Base-by-base conservation (phyloP, 495 filamentous ascomycete species). In the Tuber umbilicatum region DNA sequence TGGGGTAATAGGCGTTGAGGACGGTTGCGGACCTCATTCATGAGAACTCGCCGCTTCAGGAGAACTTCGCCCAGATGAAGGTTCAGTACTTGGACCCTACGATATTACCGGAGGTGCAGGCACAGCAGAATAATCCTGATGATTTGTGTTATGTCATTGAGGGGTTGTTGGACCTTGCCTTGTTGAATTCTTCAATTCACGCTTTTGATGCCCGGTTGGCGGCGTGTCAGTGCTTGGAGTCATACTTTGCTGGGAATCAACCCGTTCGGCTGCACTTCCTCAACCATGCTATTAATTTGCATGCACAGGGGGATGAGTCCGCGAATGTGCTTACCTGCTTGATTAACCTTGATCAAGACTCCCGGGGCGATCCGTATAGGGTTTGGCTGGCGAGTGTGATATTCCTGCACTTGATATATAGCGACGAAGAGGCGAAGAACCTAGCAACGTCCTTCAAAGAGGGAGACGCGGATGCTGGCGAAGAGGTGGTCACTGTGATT, bases 401-500 rank as follows among this genome's bases (percentile, higher is more conserved):
- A 74, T 87, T 97, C 82, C 90, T 96, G 77, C 94, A 98, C 78
- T 85, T 99, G n/a, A 82, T 98, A 21, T 92, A 90, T 72, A 94
- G 97, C 73, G 90, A 95, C 80, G 84, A 87, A 21, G 89, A 93
- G 79, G 91, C 92, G 2, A 98, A 98, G 81, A 86, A 86, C 27
- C 85, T 91, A 38, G 91, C 94, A 35, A 94, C 94, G 87, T 86
- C 86, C 69, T 91, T 99, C 45, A 90, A 89, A 3, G 94, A 97
- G 83, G 96, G 96, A 21, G 91, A 97, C 83, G 92, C 93, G 38
- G 91, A 92, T 60, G 91, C 86, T 76, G 95, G 96, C 17, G 95
- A 99, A 85, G 95, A 99, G 82, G 94, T 97, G 6, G 90, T 99
- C 70, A 98, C 94, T 12, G 94, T 91, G 82, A 93, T 99, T 73